Base-by-base conservation (phyloP, 495 filamentous ascomycete species). In the Cenococcum geophilum region DNA sequence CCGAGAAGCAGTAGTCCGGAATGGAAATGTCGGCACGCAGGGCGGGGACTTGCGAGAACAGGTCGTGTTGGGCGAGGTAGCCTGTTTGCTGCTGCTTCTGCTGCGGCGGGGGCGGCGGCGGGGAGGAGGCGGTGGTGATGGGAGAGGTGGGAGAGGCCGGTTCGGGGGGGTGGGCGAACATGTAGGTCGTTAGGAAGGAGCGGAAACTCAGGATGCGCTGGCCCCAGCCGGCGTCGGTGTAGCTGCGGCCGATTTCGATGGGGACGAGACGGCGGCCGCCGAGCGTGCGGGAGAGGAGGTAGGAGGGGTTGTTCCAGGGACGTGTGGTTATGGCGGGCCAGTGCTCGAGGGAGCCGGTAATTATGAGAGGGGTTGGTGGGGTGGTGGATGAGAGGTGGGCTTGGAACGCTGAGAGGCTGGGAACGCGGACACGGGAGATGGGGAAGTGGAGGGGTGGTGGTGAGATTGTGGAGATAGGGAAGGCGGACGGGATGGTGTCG, bases 11-110 rank as follows among this genome's bases (percentile, higher is more conserved):
- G 69, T 86, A 91, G 70, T 97, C 91, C 0, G 93, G 93, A 10
- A 90, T 77, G 18, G 71, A 68, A 47, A 99, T 88, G 67, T 97
- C 93, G 48, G 81, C 75, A 2, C 87, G 79, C 18, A 98, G 76
- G 6, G 79, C 70, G 0, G 95, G 90, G 16, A 98, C 86, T 67
- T 98, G 93, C 0, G 81, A 64, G 61, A 98, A 83, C 23, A 98
- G 79, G 60, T 88, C 85, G 73, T 97, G 89, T 69, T 99, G 93
- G 16, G 93, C 93, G 45, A 99, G 79, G 67, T 99, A 99, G 5
- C 80, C 89, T 22, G 54, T 59, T 54, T 60, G 55, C 18, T 45
- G 11, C 12, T 14, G 9, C 27, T 34, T 23, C n/a, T 8, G 18
- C 35, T 25, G 12, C 21, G 20, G 43, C 14, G n/a, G n/a, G n/a